Evolutionary conservation across 2,329 filamentous ascomycete species (phyloP), one percentile per base, ranked within the genome.

Genomic region (Diaporthe aspalathi): DNA sequence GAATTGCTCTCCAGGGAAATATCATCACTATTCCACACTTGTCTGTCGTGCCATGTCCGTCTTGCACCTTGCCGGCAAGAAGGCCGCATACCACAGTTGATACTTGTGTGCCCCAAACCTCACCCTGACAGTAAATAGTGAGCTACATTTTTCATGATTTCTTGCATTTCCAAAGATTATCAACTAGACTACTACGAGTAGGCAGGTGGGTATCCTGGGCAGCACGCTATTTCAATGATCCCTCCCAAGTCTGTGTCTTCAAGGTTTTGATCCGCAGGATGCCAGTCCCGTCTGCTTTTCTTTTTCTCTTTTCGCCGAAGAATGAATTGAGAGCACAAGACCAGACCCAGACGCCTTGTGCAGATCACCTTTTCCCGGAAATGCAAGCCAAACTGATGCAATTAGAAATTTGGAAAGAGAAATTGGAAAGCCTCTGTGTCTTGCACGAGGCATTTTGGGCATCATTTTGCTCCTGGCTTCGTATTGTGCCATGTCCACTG

Each of bases 161-260:
- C 35, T 50, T 38, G 43, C 45, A 50, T 65, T 50, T 50, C 60
- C 60, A 65, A 50, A 38, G 60, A 65, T 65, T 65, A 65, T 65
- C 60, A 65, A 65, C 60, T 63, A 65, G 60, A 65, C 60, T 65
- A 38, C 45, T 65, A 65, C 60, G 45, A 65, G 60, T 50, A 65
- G 43, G 60, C 43, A 65, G 43, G 60, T 50, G 45, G 45, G 60
- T 65, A 50, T 65, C 45, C 60, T 38, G 60, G 60, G 60, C 60
- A 65, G n/a, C 29, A 32, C 29, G 60, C 60, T 65, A 45, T 50
- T 38, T 38, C 8, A 49, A 24, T 27, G 45, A 50, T 17, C 43
- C 43, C 29, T 50, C 29, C 50, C 60, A 65, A 50, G 60, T 50
- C 29, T 50, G 20, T 49, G 14, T 50, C 43, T 62, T 47, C n/a